Conservation (phyloP, 1,139 yeast genomes). For the Blastobotrys proliferans region DNA sequence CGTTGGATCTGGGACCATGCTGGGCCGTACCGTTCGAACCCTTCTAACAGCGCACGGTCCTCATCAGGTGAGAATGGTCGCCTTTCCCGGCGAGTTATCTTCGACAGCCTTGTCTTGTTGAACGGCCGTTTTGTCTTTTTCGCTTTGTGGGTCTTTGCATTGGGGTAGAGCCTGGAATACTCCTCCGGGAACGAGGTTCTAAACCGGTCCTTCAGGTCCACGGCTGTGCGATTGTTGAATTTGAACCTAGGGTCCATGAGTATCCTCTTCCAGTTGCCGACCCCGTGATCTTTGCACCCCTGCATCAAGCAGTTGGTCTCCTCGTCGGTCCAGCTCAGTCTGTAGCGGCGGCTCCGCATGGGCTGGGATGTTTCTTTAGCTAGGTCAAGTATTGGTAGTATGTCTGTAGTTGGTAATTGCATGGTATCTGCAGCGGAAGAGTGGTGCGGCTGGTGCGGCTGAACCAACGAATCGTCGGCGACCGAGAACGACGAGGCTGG, state of each 20-base stretch:
- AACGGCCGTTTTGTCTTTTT: not conserved
- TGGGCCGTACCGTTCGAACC: conserved; percentile 71
- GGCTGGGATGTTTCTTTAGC: not conserved
- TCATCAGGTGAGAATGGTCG: conserved; percentile 61
- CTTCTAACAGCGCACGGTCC: conserved; percentile 63
- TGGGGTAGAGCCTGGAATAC: conserved; percentile 41
- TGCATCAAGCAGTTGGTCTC: conserved; percentile 41
- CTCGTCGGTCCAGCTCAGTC: conserved; percentile 41
- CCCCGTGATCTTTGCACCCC: conserved; percentile 43
- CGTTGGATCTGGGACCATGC: conserved; percentile 80
- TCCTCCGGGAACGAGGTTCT: conserved; percentile 45
- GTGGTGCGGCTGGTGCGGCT: no score
- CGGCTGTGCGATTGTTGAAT: conserved; percentile 44
- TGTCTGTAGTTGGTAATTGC: no score
- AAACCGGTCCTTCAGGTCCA: conserved; percentile 40
- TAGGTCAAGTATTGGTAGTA: no score
- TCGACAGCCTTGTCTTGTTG: conserved; percentile 25
- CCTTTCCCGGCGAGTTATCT: conserved; percentile 43
- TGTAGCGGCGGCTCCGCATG: conserved; percentile 25
- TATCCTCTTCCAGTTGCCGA: conserved; percentile 46
- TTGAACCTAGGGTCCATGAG: conserved; percentile 38
- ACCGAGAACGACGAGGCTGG: no score
- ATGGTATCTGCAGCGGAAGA: no score
- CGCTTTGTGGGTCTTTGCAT: conserved; percentile 39
- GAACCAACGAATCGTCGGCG: no score